phyloP scores from a whole-genome alignment of 176 grass and related monocot species.

The Lolium multiflorum region DNA sequence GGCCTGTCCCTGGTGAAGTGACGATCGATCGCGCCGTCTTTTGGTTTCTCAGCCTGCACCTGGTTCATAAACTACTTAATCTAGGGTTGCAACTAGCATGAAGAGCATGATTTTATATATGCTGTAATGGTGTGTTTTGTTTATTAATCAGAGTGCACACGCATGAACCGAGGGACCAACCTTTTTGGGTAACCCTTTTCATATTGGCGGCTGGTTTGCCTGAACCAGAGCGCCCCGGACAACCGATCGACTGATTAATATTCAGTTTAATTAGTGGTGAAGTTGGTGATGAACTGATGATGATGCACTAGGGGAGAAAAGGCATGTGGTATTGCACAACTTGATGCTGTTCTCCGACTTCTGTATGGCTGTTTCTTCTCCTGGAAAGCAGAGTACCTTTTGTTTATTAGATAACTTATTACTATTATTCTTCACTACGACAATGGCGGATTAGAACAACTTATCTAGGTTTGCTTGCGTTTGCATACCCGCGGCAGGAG shows the following conservation, averaged over 20 bases:
- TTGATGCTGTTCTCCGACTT: neutral
- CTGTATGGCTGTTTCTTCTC: neutral
- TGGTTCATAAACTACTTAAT: neutral
- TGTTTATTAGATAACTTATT: neutral
- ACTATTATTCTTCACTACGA: too few species aligned
- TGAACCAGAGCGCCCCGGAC: neutral
- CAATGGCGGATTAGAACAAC: neutral
- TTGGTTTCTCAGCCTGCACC: neutral
- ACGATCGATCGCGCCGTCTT: constrained; percentile 3
- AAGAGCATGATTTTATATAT: too few species aligned
- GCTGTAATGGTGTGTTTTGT: neutral
- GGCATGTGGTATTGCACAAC: neutral
- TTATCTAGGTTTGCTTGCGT: too few species aligned
- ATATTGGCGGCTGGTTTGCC: neutral
- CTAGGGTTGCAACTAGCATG: neutral
- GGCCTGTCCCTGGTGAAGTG: neutral
- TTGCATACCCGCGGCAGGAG: too few species aligned
- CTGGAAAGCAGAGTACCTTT: neutral
- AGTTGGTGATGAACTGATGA: neutral
- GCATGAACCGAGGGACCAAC: neutral
- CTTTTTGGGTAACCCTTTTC: constrained; percentile 24
- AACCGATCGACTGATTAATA: constrained; percentile 25
- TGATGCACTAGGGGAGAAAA: constrained; percentile 15
- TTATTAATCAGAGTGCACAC: neutral
- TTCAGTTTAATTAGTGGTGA: neutral